A percentile compares a stretch with the other conserved stretches of the same genome.
Conservation (phyloP, 2,329 filamentous ascomycete species). For the Aspergillus japonicus region DNA sequence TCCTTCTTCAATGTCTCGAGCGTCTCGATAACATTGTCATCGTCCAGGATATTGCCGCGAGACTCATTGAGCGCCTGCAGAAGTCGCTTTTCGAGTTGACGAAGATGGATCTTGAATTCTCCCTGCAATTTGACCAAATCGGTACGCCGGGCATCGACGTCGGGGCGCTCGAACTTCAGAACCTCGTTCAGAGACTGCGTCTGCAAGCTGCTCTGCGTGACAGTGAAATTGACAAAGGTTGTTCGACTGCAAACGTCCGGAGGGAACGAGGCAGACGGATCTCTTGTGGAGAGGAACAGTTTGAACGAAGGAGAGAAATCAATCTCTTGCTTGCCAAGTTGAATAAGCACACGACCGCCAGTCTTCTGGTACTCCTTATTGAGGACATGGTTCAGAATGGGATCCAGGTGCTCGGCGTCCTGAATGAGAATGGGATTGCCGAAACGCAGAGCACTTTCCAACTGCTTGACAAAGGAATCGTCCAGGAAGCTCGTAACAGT, state of each 20-base stretch:
- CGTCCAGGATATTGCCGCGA: slow-evolving; percentile 94
- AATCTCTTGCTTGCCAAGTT: slow-evolving; percentile 97
- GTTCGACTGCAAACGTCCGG: slow-evolving; percentile 97
- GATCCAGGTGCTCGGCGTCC: slow-evolving; percentile 94
- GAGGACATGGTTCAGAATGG: slow-evolving; percentile 95
- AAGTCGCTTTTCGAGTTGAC: slow-evolving; percentile 89
- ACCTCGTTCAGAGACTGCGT: slow-evolving; percentile 98
- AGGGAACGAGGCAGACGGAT: slow-evolving; percentile 92
- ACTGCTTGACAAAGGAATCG: slow-evolving; percentile 94
- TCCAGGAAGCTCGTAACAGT: slow-evolving; percentile 98
- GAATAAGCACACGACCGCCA: slow-evolving; percentile 93
- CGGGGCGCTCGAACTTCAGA: slow-evolving; percentile 92
- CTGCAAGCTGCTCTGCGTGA: slow-evolving; percentile 97
- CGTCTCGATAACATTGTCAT: slow-evolving; percentile 97
- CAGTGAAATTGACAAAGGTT: slow-evolving; percentile 98
- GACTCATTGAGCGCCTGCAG: slow-evolving; percentile 96
- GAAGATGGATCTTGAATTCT: slow-evolving; percentile 97
- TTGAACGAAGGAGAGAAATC: slow-evolving; percentile 97
- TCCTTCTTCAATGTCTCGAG: slow-evolving; percentile 97
- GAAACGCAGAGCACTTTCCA: slow-evolving; percentile 94
- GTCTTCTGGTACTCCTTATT: slow-evolving; percentile 99
- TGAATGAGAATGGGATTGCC: slow-evolving; percentile 98
- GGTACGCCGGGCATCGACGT: slow-evolving; percentile 92
- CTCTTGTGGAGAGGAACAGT: slow-evolving; percentile 89
- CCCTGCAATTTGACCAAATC: slow-evolving; percentile 99